A percentile compares a stretch with the other conserved stretches of the same genome.
Conservation (phyloP, 2,329 filamentous ascomycete genomes). For the Triangularia setosa region DNA sequence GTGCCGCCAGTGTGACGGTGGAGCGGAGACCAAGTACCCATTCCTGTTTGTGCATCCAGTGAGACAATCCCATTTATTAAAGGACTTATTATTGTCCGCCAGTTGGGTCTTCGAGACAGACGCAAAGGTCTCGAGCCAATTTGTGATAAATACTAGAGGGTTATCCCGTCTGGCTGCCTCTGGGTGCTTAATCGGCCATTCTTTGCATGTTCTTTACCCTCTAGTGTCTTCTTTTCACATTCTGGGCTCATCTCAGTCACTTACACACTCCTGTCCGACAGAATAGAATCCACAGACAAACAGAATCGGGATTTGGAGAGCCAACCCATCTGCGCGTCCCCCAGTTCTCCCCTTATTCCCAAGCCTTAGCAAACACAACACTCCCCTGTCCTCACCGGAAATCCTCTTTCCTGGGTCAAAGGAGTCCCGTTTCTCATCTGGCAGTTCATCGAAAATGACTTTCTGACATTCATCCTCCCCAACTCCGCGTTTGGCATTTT, state of each 20-base stretch:
- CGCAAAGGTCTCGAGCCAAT: not conserved
- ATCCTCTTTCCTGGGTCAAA: not conserved
- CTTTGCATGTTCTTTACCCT: not conserved
- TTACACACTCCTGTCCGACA: not conserved
- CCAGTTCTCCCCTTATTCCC: not conserved
- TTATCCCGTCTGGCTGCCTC: too few relatives aligned
- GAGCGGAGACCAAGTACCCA: not conserved
- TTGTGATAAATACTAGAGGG: not conserved
- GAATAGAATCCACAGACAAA: not conserved
- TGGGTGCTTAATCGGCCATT: not conserved
- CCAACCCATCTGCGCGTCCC: not conserved
- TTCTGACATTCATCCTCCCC: conserved; percentile 29
- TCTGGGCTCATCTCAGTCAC: not conserved
- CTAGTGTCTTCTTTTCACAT: too few relatives aligned
- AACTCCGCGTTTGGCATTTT: conserved; percentile 32
- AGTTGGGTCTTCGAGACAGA: not conserved
- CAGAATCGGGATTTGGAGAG: not conserved
- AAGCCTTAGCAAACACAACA: not conserved
- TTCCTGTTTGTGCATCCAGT: not conserved
- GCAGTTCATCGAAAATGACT: conserved; percentile 27
- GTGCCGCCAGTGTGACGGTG: not conserved
- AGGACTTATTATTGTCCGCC: not conserved
- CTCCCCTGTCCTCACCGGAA: conserved; percentile 2
- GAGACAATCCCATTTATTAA: not conserved
- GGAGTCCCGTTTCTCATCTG: conserved; percentile 15